A percentile compares a stretch with the other conserved stretches of the same genome.
These are phyloP conservation scores for Diaporthe batatas DNA, from an alignment of 2,329 filamentous ascomycete species.

Conservation along the genomic window DNA sequence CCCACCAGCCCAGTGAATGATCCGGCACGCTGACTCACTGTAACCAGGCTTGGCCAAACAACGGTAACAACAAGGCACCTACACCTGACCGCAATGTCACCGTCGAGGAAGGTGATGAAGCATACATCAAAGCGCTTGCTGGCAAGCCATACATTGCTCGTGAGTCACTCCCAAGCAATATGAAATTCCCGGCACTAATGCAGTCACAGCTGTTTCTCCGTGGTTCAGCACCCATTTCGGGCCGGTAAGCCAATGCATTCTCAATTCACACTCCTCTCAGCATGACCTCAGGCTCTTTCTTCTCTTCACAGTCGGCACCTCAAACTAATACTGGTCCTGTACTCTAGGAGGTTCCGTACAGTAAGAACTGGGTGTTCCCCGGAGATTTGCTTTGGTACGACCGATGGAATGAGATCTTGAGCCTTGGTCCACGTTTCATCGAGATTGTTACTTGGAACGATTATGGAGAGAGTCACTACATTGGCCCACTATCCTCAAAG, in stretches of 20 bases:
- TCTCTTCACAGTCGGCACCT: too few relatives aligned
- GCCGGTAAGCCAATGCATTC: background rate
- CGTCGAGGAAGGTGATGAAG: constrained; percentile 55
- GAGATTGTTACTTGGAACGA: constrained; percentile 63
- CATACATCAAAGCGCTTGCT: constrained; percentile 52
- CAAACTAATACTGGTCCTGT: constrained; percentile 50
- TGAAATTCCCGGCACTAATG: constrained; percentile 41
- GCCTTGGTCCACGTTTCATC: constrained; percentile 61
- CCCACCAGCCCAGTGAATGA: background rate
- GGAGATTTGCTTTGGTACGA: constrained; percentile 70
- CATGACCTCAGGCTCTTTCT: background rate
- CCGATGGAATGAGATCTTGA: constrained; percentile 65
- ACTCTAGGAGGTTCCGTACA: constrained; percentile 58
- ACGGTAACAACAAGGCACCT: constrained; percentile 64
- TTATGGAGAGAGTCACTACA: constrained; percentile 69
- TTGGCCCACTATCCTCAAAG: constrained; percentile 61
- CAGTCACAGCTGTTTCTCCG: constrained; percentile 44
- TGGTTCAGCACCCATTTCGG: constrained; percentile 54
- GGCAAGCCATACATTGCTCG: constrained; percentile 44
- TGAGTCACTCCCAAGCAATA: background rate
- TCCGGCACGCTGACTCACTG: background rate
- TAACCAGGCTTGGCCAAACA: constrained; percentile 56
- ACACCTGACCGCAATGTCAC: constrained; percentile 54
- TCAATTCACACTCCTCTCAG: background rate
- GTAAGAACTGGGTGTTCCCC: constrained; percentile 70